These are phyloP conservation scores for Aspergillus thermomutatus DNA, from an alignment of 2,329 filamentous ascomycete species.

Conservation along the genomic window DNA sequence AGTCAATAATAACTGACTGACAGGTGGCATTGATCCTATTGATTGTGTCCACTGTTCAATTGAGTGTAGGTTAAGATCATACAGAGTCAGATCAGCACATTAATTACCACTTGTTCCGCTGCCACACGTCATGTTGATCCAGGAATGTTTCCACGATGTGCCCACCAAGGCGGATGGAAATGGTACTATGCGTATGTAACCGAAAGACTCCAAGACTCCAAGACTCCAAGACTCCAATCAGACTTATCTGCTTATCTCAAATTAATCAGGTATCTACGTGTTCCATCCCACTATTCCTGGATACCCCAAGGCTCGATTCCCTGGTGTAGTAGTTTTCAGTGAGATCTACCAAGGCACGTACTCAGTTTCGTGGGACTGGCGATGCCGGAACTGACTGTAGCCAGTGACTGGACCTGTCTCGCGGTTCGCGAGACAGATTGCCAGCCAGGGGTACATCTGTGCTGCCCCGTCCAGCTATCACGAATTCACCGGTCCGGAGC, in stretches of 20 bases:
- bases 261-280: conserved; percentile 70
- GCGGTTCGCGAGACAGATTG: conserved; percentile 87
- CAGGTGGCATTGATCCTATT: not conserved
- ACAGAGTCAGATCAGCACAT: not conserved
- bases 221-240: not conserved
- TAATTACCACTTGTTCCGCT: not conserved
- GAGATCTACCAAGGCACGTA: conserved; percentile 88
- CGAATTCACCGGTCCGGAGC: conserved; percentile 82
- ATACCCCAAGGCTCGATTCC: conserved; percentile 86
- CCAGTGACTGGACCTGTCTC: conserved; percentile 84
- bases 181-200: conserved; percentile 36
- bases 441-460: conserved; percentile 88
- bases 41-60: not conserved
- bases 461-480: conserved; percentile 89
- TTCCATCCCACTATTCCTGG: conserved; percentile 82
- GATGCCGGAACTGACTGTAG: not conserved
- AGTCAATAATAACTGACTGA: not conserved
- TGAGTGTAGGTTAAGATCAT: not conserved
- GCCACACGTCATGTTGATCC: conserved; percentile 30
- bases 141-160: conserved; percentile 36
- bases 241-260: not conserved
- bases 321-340: conserved; percentile 82
- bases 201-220: not conserved
- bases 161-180: conserved; percentile 36
- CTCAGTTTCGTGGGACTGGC: not conserved